These are phyloP conservation scores for Alectoria sarmentosa DNA, from an alignment of 495 filamentous ascomycete genomes.

Conservation along the genomic window DNA sequence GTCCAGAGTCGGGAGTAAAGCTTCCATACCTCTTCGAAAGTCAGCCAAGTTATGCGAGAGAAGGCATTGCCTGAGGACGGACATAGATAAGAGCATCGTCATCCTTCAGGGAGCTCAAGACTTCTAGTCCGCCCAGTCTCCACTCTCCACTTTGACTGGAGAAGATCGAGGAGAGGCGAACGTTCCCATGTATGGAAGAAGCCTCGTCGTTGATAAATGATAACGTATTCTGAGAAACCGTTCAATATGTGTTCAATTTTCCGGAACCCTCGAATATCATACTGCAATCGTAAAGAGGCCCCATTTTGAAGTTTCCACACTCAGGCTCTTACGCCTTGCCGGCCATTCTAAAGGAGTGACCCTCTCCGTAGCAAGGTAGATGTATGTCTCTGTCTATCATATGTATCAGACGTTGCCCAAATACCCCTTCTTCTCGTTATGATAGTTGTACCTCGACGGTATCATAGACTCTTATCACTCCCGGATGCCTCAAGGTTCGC, in stretches of 20 bases:
- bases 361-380: constrained; percentile 93
- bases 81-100: constrained; percentile 90
- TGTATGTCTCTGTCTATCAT: constrained; percentile 73
- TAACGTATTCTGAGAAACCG: constrained; percentile 59
- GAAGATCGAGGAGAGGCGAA: constrained; percentile 79
- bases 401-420: constrained; percentile 19
- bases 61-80: constrained; percentile 28
- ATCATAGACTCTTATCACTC: constrained; percentile 86
- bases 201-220: constrained; percentile 97
- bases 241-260: not conserved
- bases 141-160: constrained; percentile 94
- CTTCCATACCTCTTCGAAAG: constrained; percentile 66
- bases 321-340: constrained; percentile 73
- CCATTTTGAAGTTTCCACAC: constrained; percentile 91
- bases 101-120: constrained; percentile 90
- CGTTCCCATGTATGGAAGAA: constrained; percentile 76
- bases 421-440: not conserved
- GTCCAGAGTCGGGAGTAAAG: constrained; percentile 70
- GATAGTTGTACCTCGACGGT: constrained; percentile 74
- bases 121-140: constrained; percentile 91
- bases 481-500: constrained; percentile 86
- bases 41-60: not conserved
- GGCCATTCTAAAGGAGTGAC: constrained; percentile 80
- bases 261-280: constrained; percentile 24
- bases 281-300: constrained; percentile 82